Percentiles rank a stretch among this genome's conserved stretches.
phyloP scores from a whole-genome alignment of 192 early-diverging fungal genomes.

The Linnemannia schmuckeri region DNA sequence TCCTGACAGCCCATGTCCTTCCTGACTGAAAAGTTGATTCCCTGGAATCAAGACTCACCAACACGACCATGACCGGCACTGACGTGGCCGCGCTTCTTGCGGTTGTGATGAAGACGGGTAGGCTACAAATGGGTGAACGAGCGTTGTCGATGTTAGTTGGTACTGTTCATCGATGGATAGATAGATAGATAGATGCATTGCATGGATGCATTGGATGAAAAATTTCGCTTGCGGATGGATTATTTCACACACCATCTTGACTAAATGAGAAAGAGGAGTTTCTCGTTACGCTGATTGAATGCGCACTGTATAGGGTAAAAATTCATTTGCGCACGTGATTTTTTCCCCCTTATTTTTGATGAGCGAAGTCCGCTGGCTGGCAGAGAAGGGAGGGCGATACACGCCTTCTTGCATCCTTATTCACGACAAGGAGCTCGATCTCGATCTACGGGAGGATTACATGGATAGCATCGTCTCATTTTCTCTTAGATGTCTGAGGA shows the following conservation, averaged over 20 bases:
- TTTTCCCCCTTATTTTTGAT: neutral
- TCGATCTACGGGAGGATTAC: no score
- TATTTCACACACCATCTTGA: constrained; percentile 9
- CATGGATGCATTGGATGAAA: neutral
- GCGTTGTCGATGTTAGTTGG: neutral
- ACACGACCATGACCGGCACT: constrained; percentile 99
- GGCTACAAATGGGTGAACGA: constrained; percentile 62
- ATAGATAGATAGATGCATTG: neutral
- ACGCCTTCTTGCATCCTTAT: no score
- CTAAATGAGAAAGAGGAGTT: constrained; percentile 9
- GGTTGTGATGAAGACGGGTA: constrained; percentile 86
- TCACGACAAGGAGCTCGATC: no score
- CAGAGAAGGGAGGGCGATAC: no score
- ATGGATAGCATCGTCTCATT: no score
- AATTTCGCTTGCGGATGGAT: neutral
- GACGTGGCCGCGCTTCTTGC: constrained; percentile 99
- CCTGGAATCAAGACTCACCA: constrained; percentile 64
- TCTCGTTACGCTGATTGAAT: neutral
- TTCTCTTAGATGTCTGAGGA: no score
- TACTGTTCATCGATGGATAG: neutral
- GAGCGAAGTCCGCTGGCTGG: no score
- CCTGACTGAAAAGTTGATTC: neutral
- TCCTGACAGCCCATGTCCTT: neutral
- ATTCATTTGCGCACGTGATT: neutral
- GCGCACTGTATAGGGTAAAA: neutral